Evolutionary conservation across 257 asterid species (phyloP).

Genomic region (Solanum raphanifolium): DNA sequence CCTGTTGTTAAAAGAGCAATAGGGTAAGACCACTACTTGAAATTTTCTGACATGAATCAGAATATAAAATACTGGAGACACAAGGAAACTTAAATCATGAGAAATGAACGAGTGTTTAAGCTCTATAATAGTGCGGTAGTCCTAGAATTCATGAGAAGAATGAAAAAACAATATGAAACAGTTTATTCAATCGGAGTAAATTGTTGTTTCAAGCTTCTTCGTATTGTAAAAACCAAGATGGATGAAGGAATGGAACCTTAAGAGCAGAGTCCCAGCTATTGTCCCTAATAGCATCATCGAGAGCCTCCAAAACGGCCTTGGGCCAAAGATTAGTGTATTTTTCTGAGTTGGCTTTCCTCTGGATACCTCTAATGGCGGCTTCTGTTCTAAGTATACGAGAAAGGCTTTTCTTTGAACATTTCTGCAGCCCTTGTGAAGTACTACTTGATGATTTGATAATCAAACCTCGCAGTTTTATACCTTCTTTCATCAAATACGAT

Average conservation of each 20-base stretch:
- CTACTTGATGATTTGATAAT: slow-evolving; percentile 14
- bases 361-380: slow-evolving; percentile 56
- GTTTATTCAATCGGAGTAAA: neutral
- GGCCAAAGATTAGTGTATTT: slow-evolving; percentile 76
- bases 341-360: slow-evolving; percentile 59
- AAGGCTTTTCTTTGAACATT: slow-evolving; percentile 44
- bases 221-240: neutral
- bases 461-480: neutral
- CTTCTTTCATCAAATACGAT: neutral
- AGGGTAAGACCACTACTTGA: neutral
- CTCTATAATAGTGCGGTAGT: neutral
- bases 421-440: slow-evolving; percentile 29
- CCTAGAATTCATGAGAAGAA: neutral
- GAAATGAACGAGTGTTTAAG: neutral
- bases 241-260: slow-evolving; percentile 32
- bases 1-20: neutral
- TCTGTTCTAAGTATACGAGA: slow-evolving; percentile 67
- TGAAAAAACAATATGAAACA: neutral
- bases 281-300: slow-evolving; percentile 49
- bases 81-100: neutral
- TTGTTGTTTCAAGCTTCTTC: neutral
- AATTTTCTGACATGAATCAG: neutral
- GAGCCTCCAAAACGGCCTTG: slow-evolving; percentile 75
- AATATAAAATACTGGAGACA: neutral
- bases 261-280: slow-evolving; percentile 84